phyloP scores from a whole-genome alignment of 106 monocot species.

The Dendrobium officinale region DNA sequence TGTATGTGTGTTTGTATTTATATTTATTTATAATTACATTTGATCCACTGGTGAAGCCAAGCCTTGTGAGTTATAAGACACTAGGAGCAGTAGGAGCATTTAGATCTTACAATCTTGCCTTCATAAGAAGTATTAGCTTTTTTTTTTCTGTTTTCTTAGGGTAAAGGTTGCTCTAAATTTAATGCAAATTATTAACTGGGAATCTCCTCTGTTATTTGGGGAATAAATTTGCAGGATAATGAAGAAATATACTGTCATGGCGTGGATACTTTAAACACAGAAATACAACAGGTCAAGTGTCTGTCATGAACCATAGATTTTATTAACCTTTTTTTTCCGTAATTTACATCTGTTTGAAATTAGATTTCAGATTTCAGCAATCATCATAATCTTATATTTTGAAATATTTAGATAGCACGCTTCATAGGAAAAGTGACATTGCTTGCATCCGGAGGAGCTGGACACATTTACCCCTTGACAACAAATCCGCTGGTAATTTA shows the following conservation, averaged over 20 bases:
- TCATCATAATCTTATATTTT: slow-evolving; percentile 5
- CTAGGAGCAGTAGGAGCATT: no score
- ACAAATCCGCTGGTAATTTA: slow-evolving; percentile 77
- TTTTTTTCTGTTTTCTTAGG: not conserved
- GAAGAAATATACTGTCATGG: slow-evolving; percentile 71
- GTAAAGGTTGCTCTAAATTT: not conserved
- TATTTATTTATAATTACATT: no score
- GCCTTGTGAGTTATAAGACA: no score
- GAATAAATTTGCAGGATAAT: slow-evolving; percentile 48
- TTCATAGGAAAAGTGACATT: slow-evolving; percentile 90
- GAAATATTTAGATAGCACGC: slow-evolving; percentile 42
- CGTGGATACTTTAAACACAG: slow-evolving; percentile 70
- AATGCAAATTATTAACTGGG: not conserved
- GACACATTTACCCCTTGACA: slow-evolving; percentile 86
- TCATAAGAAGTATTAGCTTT: no score
- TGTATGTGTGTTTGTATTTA: no score
- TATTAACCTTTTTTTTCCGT: not conserved
- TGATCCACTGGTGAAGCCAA: no score
- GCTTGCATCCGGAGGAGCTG: slow-evolving; percentile 94
- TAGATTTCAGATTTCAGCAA: slow-evolving; percentile 1
- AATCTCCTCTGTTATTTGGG: not conserved
- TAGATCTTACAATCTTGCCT: no score
- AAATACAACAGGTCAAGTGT: slow-evolving; percentile 52
- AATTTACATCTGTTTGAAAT: not conserved
- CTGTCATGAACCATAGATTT: not conserved